Conservation (phyloP, 805 yeast genomes). For the Sugiyamaella mastotermitis region DNA sequence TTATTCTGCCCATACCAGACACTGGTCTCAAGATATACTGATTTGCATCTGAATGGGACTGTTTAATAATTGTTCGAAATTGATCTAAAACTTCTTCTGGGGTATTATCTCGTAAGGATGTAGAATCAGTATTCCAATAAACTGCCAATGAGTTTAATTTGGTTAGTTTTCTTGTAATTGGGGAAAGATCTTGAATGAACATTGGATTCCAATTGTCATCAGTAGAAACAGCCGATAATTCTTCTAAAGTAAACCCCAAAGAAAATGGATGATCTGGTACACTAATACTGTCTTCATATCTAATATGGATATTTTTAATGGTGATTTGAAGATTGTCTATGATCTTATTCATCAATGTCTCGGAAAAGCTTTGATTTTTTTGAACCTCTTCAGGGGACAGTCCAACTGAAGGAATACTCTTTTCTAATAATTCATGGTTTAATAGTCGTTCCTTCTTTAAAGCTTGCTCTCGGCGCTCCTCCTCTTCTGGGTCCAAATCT, state of each 20-base stretch:
- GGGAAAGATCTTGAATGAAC: constrained; percentile 66
- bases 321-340: constrained; percentile 90
- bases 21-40: constrained; percentile 71
- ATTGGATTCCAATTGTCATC: constrained; percentile 80
- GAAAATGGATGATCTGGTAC: constrained; percentile 71
- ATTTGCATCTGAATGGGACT: constrained; percentile 6
- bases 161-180: constrained; percentile 67
- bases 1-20: constrained; percentile 76
- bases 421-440: constrained; percentile 49
- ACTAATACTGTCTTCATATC: constrained; percentile 77
- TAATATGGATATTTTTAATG: constrained; percentile 81
- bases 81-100: constrained; percentile 1
- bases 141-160: constrained; percentile 68
- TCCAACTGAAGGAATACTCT: constrained; percentile 34
- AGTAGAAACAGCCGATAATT: constrained; percentile 86
- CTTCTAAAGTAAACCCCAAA: constrained; percentile 75
- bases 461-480: constrained; percentile 55
- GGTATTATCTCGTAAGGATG: constrained; percentile 30
- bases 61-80: constrained; percentile 4
- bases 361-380: constrained; percentile 77
- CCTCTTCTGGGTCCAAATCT: constrained; percentile 53
- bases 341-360: constrained; percentile 78
- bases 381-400: constrained; percentile 31
- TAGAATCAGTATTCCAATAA: constrained; percentile 75
- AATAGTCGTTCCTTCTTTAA: constrained; percentile 65